Evolutionary conservation across 768 basidiomycete species (phyloP), one percentile per base, ranked within the genome.

Genomic region (Kwoniella shandongensis): DNA sequence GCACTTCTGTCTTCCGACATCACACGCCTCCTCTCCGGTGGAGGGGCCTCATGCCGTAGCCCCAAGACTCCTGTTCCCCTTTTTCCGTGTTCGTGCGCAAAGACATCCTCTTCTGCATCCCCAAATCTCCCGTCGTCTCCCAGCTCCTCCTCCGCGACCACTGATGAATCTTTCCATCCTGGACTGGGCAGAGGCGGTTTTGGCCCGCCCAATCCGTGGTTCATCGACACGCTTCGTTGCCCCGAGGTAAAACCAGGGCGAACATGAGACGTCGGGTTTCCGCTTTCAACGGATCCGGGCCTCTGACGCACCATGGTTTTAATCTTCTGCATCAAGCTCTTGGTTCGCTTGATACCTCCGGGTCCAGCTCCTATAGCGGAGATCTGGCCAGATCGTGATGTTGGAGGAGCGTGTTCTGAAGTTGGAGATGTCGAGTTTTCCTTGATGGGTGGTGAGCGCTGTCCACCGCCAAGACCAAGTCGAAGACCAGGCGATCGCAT

Each of bases 281-380:
- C 46, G 53, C 32, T 41, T 53, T 67, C 62, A 39, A 66, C 58
- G 36, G 70, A 69, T 48, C 62, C 65, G 18, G 68, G 58, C 59
- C 66, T 36, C 47, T 55, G 63, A 73, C 72, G 66, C 65, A 76
- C 75, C 75, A 76, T 74, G 36, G 70, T 67, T 64, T 71, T 72
- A 44, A 76, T 55, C 50, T 73, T 76, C 55, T 76, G 75, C 75
- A 76, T 75, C 66, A 76, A 65, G 50, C 73, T 75, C 47, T 74
- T 73, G 2, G 64, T 76, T 38, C 75, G 62, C 56, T 74, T 76
- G 51, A 76, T 67, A 7, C 73, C 72, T 36, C 63, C 57, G 35
- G 52, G 45, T 22, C 56, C 38, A 20, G 61, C 17, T 47, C 32
- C 46, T 10, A 32, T n/a, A 25, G 32, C 32, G 25, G 30, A 20